A percentile compares a stretch with the other conserved stretches of the same genome.
These are phyloP conservation scores for Glycine tomentella DNA, from an alignment of 306 rosid species.

Conservation along the genomic window DNA sequence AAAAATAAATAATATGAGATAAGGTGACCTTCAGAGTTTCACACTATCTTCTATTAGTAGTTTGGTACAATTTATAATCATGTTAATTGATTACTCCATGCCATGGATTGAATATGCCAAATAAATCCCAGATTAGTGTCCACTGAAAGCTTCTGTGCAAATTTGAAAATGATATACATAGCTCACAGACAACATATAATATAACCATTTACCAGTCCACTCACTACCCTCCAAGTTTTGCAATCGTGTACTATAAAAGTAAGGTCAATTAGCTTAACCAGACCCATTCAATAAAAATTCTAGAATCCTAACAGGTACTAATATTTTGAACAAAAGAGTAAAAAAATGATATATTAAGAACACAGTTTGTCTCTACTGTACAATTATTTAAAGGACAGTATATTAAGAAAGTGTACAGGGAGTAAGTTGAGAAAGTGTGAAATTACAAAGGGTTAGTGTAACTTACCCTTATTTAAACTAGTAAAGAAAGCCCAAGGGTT, in stretches of 20 bases:
- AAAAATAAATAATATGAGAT: conserved; percentile 27
- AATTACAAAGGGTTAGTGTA: not conserved
- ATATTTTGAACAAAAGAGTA: conserved; percentile 29
- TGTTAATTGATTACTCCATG: conserved; percentile 23
- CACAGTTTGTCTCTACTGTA: conserved; percentile 6
- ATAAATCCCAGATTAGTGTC: conserved; percentile 36
- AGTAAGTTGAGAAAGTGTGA: conserved; percentile 4
- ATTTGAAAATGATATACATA: conserved; percentile 29
- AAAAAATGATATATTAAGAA: not conserved
- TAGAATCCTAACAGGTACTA: conserved; percentile 20
- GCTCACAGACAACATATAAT: conserved; percentile 10
- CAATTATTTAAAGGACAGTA: not conserved
- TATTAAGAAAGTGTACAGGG: not conserved
- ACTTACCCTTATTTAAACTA: not conserved
- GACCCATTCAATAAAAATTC: conserved; percentile 14
- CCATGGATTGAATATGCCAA: conserved; percentile 31
- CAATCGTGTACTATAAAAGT: conserved; percentile 29
- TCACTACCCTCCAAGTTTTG: conserved; percentile 21
- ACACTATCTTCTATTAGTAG: conserved; percentile 29
- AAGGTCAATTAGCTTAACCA: conserved; percentile 25
- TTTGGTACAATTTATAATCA: conserved; percentile 13
- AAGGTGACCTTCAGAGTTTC: conserved; percentile 36
- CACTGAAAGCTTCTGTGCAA: conserved; percentile 22
- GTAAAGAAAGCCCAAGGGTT: not conserved
- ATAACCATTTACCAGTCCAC: conserved; percentile 24